Evolutionary conservation across 2,329 filamentous ascomycete species (phyloP), one percentile per base, ranked within the genome.

Genomic region (Stagonosporopsis tanaceti): DNA sequence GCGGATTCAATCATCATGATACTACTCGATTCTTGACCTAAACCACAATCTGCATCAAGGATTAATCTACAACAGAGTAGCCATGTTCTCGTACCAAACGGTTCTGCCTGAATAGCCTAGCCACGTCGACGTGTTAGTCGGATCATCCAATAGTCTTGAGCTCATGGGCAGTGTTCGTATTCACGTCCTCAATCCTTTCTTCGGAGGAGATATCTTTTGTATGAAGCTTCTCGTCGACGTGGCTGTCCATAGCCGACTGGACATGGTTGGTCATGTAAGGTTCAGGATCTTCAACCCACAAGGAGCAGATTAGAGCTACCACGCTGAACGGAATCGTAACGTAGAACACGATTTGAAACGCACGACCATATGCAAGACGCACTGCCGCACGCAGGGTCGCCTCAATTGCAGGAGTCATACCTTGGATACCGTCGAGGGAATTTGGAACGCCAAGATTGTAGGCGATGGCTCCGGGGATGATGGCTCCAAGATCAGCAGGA

Each of bases 331-430:
- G 44, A 35, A 47, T 47, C 14, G 44, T 47, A 6, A 47, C 12
- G 17, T 47, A 47, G 44, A 47, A 47, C 9, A 47, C 44, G 20
- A 35, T 15, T 47, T 47, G 44, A 17, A 47, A 47, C 20, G 44
- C 44, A 47, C 44, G 44, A 15, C 44, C 44, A 47, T 47, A 47
- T 35, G 44, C 44, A 47, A 35, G 44, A 35, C 44, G 44, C 8
- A 47, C 44, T 35, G 44, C 44, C 12, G 30, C 17, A 12, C 44
- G 44, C 17, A 47, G 44, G 17, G 32, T 47, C 44, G 30, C 12
- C 30, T 47, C 44, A 25, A 47, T 47, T 25, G 44, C 44, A 35
- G 44, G 44, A 2, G 44, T 37, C 30, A 47, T 47, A 20, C 44
- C 44, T 35, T 47, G 30, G 17, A 47, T 47, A 20, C 30, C 30